Conservation (phyloP, 345 rosid genomes). For the Lepidium didymum region DNA sequence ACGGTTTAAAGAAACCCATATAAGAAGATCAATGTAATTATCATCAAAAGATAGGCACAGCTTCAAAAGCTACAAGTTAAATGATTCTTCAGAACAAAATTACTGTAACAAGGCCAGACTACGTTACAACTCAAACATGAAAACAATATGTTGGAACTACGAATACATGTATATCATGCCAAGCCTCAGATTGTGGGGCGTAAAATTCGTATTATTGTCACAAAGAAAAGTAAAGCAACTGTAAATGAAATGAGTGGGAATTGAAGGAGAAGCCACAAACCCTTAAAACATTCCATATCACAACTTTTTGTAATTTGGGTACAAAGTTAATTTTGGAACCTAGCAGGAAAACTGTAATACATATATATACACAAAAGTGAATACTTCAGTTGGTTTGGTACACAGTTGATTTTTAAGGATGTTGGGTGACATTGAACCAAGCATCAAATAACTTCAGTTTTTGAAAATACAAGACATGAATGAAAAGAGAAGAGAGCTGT, state of each 20-base stretch:
- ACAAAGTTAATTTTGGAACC: neutral
- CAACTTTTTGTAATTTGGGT: neutral
- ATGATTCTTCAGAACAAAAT: neutral
- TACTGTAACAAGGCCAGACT: no score
- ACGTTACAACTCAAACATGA: neutral
- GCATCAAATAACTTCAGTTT: slow-evolving; percentile 12
- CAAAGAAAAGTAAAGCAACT: slow-evolving; percentile 55
- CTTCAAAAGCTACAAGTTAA: neutral
- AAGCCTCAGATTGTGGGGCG: slow-evolving; percentile 42
- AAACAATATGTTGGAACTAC: neutral
- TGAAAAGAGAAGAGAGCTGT: slow-evolving; percentile 15
- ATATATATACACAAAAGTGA: slow-evolving; percentile 16
- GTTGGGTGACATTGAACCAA: slow-evolving; percentile 18
- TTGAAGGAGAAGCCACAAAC: neutral
- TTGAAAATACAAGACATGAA: slow-evolving; percentile 14
- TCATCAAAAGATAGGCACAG: neutral
- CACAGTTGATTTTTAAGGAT: slow-evolving; percentile 10
- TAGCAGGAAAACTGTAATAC: neutral
- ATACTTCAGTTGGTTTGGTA: slow-evolving; percentile 13
- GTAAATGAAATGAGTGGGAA: neutral
- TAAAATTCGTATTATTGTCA: slow-evolving; percentile 56
- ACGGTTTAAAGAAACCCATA: neutral
- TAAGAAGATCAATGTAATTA: neutral
- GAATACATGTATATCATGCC: neutral
- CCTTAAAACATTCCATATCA: neutral